Percentiles rank a stretch among this genome's conserved stretches.
These are phyloP conservation scores for Leucoagaricus sp. DNA, from an alignment of 1,284 basidiomycete genomes.

Conservation along the genomic window DNA sequence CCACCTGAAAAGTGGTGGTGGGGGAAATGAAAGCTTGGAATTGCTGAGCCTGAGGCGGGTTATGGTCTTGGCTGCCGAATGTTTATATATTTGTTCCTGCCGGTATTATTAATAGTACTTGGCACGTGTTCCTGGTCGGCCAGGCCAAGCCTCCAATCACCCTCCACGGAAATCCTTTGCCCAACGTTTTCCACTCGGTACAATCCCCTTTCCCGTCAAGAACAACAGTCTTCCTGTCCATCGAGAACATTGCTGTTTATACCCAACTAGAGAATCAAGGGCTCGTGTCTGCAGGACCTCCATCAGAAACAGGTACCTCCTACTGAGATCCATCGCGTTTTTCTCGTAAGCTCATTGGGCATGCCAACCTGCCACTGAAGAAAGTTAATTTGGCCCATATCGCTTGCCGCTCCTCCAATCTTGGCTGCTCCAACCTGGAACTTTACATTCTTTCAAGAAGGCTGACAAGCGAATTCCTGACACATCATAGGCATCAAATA, in stretches of 20 bases:
- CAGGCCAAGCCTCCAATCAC: slow-evolving; percentile 4
- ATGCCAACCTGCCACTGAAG: neutral
- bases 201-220: slow-evolving; percentile 11
- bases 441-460: neutral
- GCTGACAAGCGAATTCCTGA: neutral
- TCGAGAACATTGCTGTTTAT: slow-evolving; percentile 3
- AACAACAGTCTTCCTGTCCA: slow-evolving; percentile 3
- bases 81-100: slow-evolving; percentile 15
- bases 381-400: neutral
- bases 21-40: slow-evolving; percentile 13
- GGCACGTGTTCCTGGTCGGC: slow-evolving; percentile 5
- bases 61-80: slow-evolving; percentile 12
- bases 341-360: slow-evolving; percentile 2
- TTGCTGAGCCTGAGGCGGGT: slow-evolving; percentile 10
- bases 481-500: slow-evolving; percentile 1
- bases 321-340: neutral
- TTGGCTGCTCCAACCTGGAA: neutral
- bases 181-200: slow-evolving; percentile 1
- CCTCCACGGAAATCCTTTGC: slow-evolving; percentile 5
- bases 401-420: neutral
- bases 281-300: slow-evolving; percentile 7
- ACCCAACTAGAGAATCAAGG: slow-evolving; percentile 4
- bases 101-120: slow-evolving; percentile 12
- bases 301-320: slow-evolving; percentile 12
- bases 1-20: slow-evolving; percentile 3